Base-by-base conservation (phyloP, 805 yeast species). In the Cyberlindnera saturnus region DNA sequence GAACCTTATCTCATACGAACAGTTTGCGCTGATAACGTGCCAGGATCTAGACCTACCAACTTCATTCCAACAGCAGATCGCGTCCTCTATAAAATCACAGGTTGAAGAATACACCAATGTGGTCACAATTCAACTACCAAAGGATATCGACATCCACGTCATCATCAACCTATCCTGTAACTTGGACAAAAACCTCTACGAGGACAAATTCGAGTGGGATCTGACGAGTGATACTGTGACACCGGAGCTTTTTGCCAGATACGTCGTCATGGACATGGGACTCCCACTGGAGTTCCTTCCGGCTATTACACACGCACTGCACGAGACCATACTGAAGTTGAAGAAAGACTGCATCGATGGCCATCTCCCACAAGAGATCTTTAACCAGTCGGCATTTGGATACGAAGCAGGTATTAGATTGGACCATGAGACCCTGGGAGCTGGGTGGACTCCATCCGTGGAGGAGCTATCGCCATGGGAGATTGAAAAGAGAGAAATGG, bases 161-260 rank as follows among this genome's bases (percentile, higher is more conserved):
- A 74, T 93, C 4, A 74, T 93, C 31, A 86, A 88, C 50, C 64
- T 93, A 32, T 81, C 91, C 14, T 86, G 93, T 39, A 87, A 84
- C 57, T 67, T 93, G 48, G 88, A 89, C 50, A 86, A 86, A 59
- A 82, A 81, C 53, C 73, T 90, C 34, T 89, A 81, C 56, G 96
- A 89, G 53, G 99, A 93, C 63, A 84, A 85, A 60, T 83, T 93
- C 50, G 98, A 93, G 64, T 91, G 98, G 98, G 95, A 93, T 57
- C 69, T 93, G 35, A 57, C 66, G 7, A 73, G 66, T 48, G 71
- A 67, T 31, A 42, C 58, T 32, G 50, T 62, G 3, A 52, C 62
- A 5, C 97, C 99, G 0, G 96, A 89, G 60, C 66, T 66, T 41
- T 93, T 93, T 68, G 96, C 98, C 0, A 75, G 72, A 45, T 74